Percentiles rank a stretch among this genome's conserved stretches.
Conservation (phyloP, 495 filamentous ascomycete species). For the Penicillium robsamsonii region DNA sequence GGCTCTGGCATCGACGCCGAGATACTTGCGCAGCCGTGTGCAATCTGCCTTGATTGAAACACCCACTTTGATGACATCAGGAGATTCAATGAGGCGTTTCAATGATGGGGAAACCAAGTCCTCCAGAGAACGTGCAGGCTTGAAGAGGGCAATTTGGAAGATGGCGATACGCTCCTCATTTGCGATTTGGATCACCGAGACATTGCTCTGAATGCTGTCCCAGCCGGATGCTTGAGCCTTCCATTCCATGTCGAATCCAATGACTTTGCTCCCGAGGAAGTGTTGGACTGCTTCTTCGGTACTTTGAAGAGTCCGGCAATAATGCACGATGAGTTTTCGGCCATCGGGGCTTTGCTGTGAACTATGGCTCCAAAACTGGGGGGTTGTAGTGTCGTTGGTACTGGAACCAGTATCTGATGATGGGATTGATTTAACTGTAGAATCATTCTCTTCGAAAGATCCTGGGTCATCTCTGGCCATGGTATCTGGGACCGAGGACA, state of each 20-base stretch:
- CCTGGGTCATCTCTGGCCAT: not conserved
- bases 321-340: slow-evolving; percentile 63
- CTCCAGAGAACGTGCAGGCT: slow-evolving; percentile 38
- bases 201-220: slow-evolving; percentile 57
- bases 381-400: not conserved
- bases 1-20: slow-evolving; percentile 60
- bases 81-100: slow-evolving; percentile 66
- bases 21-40: slow-evolving; percentile 62
- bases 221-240: slow-evolving; percentile 43
- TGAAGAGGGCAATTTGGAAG: slow-evolving; percentile 71
- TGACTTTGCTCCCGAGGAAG: slow-evolving; percentile 64
- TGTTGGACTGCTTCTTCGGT: slow-evolving; percentile 65
- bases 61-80: slow-evolving; percentile 71
- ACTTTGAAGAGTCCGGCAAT: slow-evolving; percentile 64
- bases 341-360: slow-evolving; percentile 56
- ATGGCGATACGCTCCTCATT: slow-evolving; percentile 75
- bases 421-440: not conserved
- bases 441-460: not conserved
- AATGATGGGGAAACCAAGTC: slow-evolving; percentile 69
- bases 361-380: slow-evolving; percentile 63
- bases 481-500: not conserved
- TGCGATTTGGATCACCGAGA: slow-evolving; percentile 78
- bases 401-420: not conserved
- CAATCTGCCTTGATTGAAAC: slow-evolving; percentile 73
- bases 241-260: slow-evolving; percentile 92